phyloP scores from a whole-genome alignment of 2,329 filamentous ascomycete genomes.

The Pseudocercospora pini-densiflorae region DNA sequence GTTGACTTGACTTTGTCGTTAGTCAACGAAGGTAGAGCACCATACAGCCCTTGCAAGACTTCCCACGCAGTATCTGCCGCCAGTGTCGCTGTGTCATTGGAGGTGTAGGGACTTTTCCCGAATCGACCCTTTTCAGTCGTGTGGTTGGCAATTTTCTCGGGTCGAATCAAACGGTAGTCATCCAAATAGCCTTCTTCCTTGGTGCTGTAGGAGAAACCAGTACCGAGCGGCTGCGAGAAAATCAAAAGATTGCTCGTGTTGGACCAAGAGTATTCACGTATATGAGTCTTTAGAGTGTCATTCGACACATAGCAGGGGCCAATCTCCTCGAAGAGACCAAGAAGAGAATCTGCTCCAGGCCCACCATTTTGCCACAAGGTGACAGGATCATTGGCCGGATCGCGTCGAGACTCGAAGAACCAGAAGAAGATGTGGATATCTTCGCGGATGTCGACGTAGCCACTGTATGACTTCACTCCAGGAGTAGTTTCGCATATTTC shows the following conservation, averaged over 20 bases:
- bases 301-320: constrained; percentile 42
- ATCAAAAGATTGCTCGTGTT: constrained; percentile 64
- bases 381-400: constrained; percentile 58
- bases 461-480: constrained; percentile 56
- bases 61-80: constrained; percentile 60
- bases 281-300: constrained; percentile 36
- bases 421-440: constrained; percentile 64
- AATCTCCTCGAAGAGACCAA: constrained; percentile 60
- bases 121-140: constrained; percentile 48
- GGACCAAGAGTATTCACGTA: constrained; percentile 63
- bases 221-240: constrained; percentile 62
- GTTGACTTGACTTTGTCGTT: constrained; percentile 53
- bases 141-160: constrained; percentile 25
- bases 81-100: constrained; percentile 56
- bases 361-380: constrained; percentile 67
- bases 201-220: constrained; percentile 43
- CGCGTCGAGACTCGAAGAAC: constrained; percentile 63
- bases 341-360: constrained; percentile 62
- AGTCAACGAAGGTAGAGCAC: constrained; percentile 54
- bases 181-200: constrained; percentile 42
- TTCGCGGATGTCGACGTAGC: constrained; percentile 39
- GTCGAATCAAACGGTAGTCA: constrained; percentile 47
- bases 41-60: constrained; percentile 57
- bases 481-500: constrained; percentile 54
- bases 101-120: constrained; percentile 45